Conservation (phyloP, 306 rosid genomes). For the Biancaea sappan region DNA sequence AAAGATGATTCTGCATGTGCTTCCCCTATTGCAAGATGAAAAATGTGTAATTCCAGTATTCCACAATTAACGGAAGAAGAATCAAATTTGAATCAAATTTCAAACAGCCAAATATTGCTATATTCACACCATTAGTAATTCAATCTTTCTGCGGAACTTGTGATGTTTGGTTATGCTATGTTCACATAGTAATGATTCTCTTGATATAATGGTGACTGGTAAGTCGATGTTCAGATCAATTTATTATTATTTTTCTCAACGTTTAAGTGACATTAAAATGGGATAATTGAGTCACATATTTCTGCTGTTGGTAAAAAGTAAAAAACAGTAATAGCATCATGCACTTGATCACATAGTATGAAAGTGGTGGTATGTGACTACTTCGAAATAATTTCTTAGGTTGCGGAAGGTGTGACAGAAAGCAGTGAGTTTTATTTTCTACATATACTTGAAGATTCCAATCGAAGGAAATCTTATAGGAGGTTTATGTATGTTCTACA, state of each 20-base stretch:
- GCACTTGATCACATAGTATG: not conserved
- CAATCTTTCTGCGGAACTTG: not conserved
- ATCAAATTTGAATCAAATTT: conserved; percentile 19
- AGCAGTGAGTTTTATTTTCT: too few species aligned
- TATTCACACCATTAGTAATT: not conserved
- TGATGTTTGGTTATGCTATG: not conserved
- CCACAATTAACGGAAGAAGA: conserved; percentile 16
- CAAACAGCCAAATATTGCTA: not conserved
- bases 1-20: conserved; percentile 67
- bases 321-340: not conserved
- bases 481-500: too few species aligned
- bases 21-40: conserved; percentile 70
- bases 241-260: not conserved
- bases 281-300: not conserved
- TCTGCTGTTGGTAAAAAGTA: not conserved
- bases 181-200: not conserved
- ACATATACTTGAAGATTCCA: too few species aligned
- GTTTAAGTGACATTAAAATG: not conserved
- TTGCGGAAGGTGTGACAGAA: too few species aligned
- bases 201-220: not conserved
- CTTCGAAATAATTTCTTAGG: not conserved
- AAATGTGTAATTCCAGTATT: conserved; percentile 26
- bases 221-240: not conserved
- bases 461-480: too few species aligned
- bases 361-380: not conserved